Conservation (phyloP, 1,284 basidiomycete genomes). For the Paramarasmius palmivorus region DNA sequence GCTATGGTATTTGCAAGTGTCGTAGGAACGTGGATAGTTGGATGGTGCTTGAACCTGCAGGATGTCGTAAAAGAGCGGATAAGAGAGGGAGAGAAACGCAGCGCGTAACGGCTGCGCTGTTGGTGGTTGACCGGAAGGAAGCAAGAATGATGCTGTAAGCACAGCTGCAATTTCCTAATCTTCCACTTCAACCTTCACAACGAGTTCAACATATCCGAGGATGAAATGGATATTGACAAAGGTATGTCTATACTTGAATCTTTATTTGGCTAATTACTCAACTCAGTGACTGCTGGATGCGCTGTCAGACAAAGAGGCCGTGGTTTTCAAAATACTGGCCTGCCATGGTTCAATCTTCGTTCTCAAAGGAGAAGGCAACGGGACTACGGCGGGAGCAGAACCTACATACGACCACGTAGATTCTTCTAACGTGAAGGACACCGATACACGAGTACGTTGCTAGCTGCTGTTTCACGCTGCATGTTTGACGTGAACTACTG, state of each 20-base stretch:
- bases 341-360: conserved; percentile 17
- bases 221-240: conserved; percentile 88
- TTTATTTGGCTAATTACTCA: conserved; percentile 8
- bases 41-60: conserved; percentile 7
- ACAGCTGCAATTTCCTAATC: not conserved
- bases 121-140: not conserved
- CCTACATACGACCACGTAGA: conserved; percentile 79
- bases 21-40: conserved; percentile 57
- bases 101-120: conserved; percentile 3
- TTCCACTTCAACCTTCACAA: not conserved
- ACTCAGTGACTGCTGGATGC: conserved; percentile 57
- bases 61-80: not conserved
- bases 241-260: conserved; percentile 38
- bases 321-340: conserved; percentile 70
- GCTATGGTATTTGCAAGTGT: conserved; percentile 87
- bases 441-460: conserved; percentile 69
- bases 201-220: conserved; percentile 69
- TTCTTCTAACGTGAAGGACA: conserved; percentile 54
- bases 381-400: conserved; percentile 55
- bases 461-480: conserved; percentile 6
- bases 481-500: conserved; percentile 1
- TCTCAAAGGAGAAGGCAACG: conserved; percentile 50
- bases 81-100: conserved; percentile 9
- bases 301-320: conserved; percentile 74
- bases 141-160: not conserved